Base-by-base conservation (phyloP, 1,284 basidiomycete species). In the Austroboletus novae-zelandiae region DNA sequence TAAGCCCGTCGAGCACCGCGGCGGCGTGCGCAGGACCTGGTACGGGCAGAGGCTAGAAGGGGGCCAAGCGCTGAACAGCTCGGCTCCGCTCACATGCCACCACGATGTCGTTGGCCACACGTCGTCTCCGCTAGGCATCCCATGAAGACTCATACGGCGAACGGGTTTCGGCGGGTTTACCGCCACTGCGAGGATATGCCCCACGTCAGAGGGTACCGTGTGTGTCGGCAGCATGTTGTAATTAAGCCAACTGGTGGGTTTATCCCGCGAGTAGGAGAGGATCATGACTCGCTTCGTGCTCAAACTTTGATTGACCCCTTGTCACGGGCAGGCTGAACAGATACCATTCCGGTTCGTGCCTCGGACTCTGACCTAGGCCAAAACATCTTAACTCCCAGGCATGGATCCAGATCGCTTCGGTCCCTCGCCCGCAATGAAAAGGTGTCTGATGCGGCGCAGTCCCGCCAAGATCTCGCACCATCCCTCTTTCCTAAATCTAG, bases 401-500 rank as follows among this genome's bases (percentile, higher is more conserved):
- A 45, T 40, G 45, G 49, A 64, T 51, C 54, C 54, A 52, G 49
- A 49, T 58, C 48, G 51, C 55, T 51, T 58, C 59, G 44, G 48
- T 45, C 46, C 40, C 17, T 45, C 45, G n/a, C 48, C 48, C 57
- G 56, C 62, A 52, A 54, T 43, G 53, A 60, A 53, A 53, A 47
- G 43, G 43, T 42, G 36, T 46, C 50, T 60, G 60, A 62, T 62
- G 59, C 60, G 61, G 61, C 57, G 52, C 35, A 47, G 42, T 31
- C 40, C 40, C 46, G 41, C 48, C 56, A 47, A 52, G 56, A 59
- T 49, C 40, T 29, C 42, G 50, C 40, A 40, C 40, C 40, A 37
- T 44, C 40, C 48, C 40, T 43, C 43, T 35, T 66, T 63, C 64
- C 64, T 54, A 61, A 59, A 61, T 61, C 53, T 31, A 62, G 62